Conservation (phyloP, 2,329 filamentous ascomycete genomes). For the Fusarium nematophilum region DNA sequence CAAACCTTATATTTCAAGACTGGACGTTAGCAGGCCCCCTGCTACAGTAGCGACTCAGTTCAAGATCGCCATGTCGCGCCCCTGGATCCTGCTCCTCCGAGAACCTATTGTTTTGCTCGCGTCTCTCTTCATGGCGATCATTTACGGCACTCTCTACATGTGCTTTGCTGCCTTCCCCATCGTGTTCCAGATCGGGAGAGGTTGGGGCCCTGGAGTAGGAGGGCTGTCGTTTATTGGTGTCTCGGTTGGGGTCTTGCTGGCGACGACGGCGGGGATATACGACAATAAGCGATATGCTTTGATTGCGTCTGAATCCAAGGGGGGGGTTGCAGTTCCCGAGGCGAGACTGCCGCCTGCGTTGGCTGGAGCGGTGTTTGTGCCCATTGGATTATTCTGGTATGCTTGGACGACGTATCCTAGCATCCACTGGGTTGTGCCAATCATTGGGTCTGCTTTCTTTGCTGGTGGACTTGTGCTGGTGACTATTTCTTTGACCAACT, state of each 20-base stretch:
- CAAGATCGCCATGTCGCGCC: constrained; percentile 56
- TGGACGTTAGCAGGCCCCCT: constrained; percentile 57
- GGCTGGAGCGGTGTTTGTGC: constrained; percentile 9
- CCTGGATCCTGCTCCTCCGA: constrained; percentile 75
- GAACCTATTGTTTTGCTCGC: constrained; percentile 76
- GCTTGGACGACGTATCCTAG: constrained; percentile 11
- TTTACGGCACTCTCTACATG: constrained; percentile 48
- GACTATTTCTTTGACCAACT: constrained; percentile 17
- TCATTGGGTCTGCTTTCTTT: constrained; percentile 9
- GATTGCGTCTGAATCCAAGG: not conserved
- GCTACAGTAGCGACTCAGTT: constrained; percentile 59
- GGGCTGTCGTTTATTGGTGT: constrained; percentile 12
- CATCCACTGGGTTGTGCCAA: constrained; percentile 14
- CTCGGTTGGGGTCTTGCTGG: constrained; percentile 1
- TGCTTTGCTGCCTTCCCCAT: constrained; percentile 29
- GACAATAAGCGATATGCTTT: constrained; percentile 21
- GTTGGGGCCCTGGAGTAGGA: constrained; percentile 20
- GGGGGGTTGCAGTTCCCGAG: not conserved
- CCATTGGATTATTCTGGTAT: constrained; percentile 22
- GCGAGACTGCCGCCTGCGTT: constrained; percentile 11
- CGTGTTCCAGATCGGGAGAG: constrained; percentile 16
- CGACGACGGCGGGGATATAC: not conserved
- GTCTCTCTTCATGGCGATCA: constrained; percentile 72
- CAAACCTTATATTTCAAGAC: constrained; percentile 43
- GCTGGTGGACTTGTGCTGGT: constrained; percentile 19